Evolutionary conservation across 2,329 filamentous ascomycete genomes (phyloP), one percentile per base, ranked within the genome.

Genomic region (Neodidymelliopsis sp.): DNA sequence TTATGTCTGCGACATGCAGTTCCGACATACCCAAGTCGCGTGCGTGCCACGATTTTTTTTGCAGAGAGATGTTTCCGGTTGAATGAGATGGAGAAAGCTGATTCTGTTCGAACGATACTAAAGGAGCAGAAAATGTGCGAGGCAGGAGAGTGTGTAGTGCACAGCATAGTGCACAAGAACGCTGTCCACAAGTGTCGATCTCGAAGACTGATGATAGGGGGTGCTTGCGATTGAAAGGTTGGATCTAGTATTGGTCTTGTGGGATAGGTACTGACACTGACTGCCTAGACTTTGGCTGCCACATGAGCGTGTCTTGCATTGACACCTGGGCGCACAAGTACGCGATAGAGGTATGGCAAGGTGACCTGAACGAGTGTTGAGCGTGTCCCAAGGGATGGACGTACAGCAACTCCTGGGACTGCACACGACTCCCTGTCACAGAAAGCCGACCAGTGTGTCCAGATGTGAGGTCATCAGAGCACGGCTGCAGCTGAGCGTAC

Each of bases 1-100:
- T 43, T 40, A 13, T 39, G 29, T 43, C 34, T 44, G 40, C 24
- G 29, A 50, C 40, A 50, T 28, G 29, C 35, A 41, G 18, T 45
- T 35, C 35, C 35, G 35, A 44, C 15, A 31, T 18, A 25, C 16
- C 19, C 12, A 30, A 20, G 25, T 41, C 47, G 40, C 30, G 36
- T 50, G 41, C 27, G n/a, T 40, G 47, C 22, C 33, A 42, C 18
- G 27, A 42, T 19, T 37, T 35, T 25, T 9, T 11, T 9, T 31
- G 4, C 16, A 37, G 33, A 29, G n/a, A 12, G n/a, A n/a, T n/a
- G n/a, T n/a, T n/a, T n/a, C n/a, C n/a, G n/a, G n/a, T n/a, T n/a
- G n/a, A n/a, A n/a, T n/a, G n/a, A n/a, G n/a, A n/a, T n/a, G n/a
- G n/a, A n/a, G n/a, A n/a, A n/a, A n/a, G n/a, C n/a, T n/a, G n/a